phyloP scores from a whole-genome alignment of 73 alveolate genomes.

The Blepharisma japonicum region DNA sequence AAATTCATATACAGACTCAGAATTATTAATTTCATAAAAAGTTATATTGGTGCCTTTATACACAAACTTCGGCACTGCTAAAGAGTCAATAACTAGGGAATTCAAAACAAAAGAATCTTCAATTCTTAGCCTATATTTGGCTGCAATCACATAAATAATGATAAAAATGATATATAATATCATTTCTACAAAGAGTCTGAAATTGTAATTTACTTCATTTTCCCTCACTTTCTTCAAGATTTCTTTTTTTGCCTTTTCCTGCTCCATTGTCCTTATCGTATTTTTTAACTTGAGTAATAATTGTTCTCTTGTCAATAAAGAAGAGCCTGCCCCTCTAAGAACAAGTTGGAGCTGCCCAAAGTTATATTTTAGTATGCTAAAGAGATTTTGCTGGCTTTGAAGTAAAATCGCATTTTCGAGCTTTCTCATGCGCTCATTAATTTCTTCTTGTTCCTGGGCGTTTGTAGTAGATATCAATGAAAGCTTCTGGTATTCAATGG shows the following conservation, averaged over 20 bases:
- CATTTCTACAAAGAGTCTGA: conserved; percentile 24
- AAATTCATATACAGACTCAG: too few species aligned
- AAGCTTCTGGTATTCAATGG: conserved; percentile 4
- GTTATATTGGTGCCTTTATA: too few species aligned
- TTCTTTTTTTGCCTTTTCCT: neutral
- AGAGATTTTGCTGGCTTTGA: conserved; percentile 17
- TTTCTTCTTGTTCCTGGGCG: neutral
- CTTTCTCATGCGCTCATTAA: neutral
- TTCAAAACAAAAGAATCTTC: neutral
- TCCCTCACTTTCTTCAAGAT: neutral
- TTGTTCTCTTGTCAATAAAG: conserved; percentile 41
- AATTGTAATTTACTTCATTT: conserved; percentile 30
- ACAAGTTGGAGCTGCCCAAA: conserved; percentile 32
- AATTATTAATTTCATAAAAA: too few species aligned
- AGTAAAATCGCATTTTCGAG: neutral
- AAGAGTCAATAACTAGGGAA: neutral
- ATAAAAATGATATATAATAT: neutral
- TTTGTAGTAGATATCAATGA: neutral
- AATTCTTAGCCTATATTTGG: neutral
- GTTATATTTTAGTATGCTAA: conserved; percentile 34
- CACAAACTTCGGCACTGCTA: neutral
- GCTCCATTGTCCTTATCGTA: conserved; percentile 34
- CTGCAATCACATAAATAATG: neutral
- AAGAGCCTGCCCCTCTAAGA: conserved; percentile 7
- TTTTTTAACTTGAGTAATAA: conserved; percentile 31